Base-by-base conservation (phyloP, 78 protist genomes). In the Dictyostelium purpureum region DNA sequence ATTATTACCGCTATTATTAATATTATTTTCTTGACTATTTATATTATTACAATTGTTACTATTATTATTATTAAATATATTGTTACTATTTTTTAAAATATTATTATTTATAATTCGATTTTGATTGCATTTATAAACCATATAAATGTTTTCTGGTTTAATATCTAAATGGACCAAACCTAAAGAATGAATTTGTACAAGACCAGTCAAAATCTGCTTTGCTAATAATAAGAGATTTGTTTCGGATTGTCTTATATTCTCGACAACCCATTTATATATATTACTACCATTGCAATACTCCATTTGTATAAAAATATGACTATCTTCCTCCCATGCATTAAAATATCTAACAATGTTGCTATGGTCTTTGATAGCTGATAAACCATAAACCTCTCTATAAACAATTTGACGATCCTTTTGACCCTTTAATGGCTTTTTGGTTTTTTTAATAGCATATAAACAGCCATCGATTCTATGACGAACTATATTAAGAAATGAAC, bases 391-490 rank as follows among this genome's bases (percentile, higher is more conserved):
- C n/a, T 85, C 92, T 2, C 92, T 11, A 19, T 73, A 11, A 19
- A 85, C 92, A 59, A 74, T 37, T 2, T 49, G 51, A 9, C 92
- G 12, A 38, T 52, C 67, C 7, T 35, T 54, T 49, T 56, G 80
- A 24, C 92, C 82, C 61, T 40, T 85, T 18, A 85, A 14, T 59
- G 79, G 92, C 21, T 61, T 70, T 43, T 85, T 85, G 0, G 92
- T 74, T 45, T 73, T 85, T 28, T 85, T 85, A 9, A 85, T 66
- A 16, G 92, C 92, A 73, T 85, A 85, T 49, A 85, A 43, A 59
- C 92, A 85, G 3, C 92, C 92, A 85, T 85, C 92, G 6, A 73
- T 73, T 74, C 92, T 70, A 74, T 85, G 92, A 45, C 92, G 38
- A 85, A 69, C 61, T n/a, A n/a, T n/a, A n/a, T n/a, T n/a, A n/a